Conservation (phyloP, 2,329 filamentous ascomycete genomes). For the Botrytis porri region DNA sequence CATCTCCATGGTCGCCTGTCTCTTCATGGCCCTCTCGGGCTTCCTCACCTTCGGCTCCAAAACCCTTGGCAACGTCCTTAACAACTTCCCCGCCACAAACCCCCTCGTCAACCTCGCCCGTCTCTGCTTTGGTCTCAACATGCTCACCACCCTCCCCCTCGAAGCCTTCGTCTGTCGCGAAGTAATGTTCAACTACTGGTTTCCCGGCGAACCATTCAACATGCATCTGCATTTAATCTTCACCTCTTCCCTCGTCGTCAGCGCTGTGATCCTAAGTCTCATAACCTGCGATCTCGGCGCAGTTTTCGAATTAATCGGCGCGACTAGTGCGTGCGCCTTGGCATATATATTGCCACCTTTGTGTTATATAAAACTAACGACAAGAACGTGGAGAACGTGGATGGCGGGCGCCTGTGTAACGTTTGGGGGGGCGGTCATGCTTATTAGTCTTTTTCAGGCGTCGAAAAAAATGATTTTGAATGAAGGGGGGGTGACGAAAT, state of each 20-base stretch:
- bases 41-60: conserved; percentile 91
- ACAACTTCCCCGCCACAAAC: conserved; percentile 93
- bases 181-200: conserved; percentile 87
- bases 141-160: conserved; percentile 93
- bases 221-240: conserved; percentile 77
- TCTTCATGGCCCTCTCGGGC: conserved; percentile 81
- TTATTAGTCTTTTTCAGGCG: conserved; percentile 72
- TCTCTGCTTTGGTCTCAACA: conserved; percentile 95
- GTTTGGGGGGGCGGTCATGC: conserved; percentile 80
- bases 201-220: conserved; percentile 64
- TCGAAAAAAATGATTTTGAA: conserved; percentile 58
- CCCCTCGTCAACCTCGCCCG: conserved; percentile 91
- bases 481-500: conserved; percentile 33
- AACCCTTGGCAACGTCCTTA: conserved; percentile 92
- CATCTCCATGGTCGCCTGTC: conserved; percentile 87
- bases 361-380: conserved; percentile 92
- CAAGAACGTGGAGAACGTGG: conserved; percentile 68
- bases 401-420: conserved; percentile 68
- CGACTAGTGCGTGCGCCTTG: conserved; percentile 88
- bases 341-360: conserved; percentile 94
- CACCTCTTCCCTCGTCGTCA: conserved; percentile 76
- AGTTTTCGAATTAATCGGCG: conserved; percentile 94
- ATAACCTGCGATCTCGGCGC: conserved; percentile 90
- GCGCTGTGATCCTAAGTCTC: conserved; percentile 73
- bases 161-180: conserved; percentile 98